A percentile compares a stretch with the other conserved stretches of the same genome.
Conservation (phyloP, 148 eudicot genomes). For the Dianthus caryophyllus region DNA sequence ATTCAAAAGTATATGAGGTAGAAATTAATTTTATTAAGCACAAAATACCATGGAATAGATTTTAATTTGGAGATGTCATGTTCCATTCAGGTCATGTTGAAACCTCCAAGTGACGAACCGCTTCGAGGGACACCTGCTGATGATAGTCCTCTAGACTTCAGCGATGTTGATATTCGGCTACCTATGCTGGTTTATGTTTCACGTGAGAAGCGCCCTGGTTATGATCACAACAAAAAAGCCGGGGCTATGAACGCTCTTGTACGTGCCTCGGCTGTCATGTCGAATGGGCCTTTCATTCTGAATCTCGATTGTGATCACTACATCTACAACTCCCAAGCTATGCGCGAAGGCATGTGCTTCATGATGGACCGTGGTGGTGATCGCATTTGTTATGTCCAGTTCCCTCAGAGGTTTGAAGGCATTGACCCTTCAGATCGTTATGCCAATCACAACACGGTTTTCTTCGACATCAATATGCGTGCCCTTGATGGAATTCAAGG, state of each 20-base stretch:
- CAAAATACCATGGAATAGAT: too few species aligned
- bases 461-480: conserved; percentile 93
- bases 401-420: conserved; percentile 93
- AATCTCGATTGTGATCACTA: conserved; percentile 94
- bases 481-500: conserved; percentile 94
- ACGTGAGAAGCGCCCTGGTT: conserved; percentile 95
- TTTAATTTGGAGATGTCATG: conserved; percentile 1
- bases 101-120: conserved; percentile 89
- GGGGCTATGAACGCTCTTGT: conserved; percentile 98
- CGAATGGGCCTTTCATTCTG: conserved; percentile 92
- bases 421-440: conserved; percentile 95
- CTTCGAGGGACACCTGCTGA: conserved; percentile 40
- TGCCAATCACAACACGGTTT: conserved; percentile 90
- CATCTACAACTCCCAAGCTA: conserved; percentile 81
- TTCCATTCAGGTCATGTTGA: conserved; percentile 80
- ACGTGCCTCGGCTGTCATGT: conserved; percentile 95
- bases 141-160: conserved; percentile 46
- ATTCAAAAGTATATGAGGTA: too few species aligned
- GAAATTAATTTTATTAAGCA: too few species aligned
- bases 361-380: conserved; percentile 99
- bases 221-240: conserved; percentile 97
- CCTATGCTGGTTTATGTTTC: conserved; percentile 90
- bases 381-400: conserved; percentile 83
- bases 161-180: conserved; percentile 78
- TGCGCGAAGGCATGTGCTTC: conserved; percentile 94